Conservation (phyloP, 352 stramenopile genomes). For the Phytopythium litorale region DNA sequence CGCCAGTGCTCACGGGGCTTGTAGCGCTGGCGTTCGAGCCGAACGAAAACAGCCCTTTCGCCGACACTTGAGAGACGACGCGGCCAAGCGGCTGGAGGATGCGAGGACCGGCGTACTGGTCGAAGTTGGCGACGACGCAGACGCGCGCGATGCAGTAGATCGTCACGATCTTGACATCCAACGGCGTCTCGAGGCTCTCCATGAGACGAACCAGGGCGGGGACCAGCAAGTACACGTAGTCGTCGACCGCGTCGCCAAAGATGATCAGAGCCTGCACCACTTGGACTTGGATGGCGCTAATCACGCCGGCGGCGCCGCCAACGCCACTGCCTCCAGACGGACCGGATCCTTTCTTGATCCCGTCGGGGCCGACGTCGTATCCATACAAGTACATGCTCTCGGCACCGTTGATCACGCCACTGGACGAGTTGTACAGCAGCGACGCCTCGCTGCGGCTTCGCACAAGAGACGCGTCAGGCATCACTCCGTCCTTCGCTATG, state of each 20-base stretch:
- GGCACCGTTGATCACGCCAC: neutral
- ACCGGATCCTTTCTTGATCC: conserved; percentile 2
- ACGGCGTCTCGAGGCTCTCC: conserved; percentile 86
- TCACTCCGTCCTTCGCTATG: neutral
- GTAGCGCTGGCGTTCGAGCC: neutral
- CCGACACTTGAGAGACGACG: conserved; percentile 67
- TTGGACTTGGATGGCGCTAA: conserved; percentile 65
- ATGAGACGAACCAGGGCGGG: conserved; percentile 92
- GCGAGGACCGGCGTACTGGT: conserved; percentile 75
- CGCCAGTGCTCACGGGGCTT: neutral
- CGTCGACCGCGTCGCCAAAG: conserved; percentile 89
- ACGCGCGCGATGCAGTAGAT: conserved; percentile 68
- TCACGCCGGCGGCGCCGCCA: conserved; percentile 14
- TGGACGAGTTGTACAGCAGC: neutral
- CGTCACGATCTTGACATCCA: conserved; percentile 72
- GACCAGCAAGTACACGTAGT: conserved; percentile 94
- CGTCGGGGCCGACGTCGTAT: neutral
- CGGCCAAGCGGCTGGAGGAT: conserved; percentile 67
- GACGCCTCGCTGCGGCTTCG: conserved; percentile 4
- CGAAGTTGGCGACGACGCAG: conserved; percentile 65
- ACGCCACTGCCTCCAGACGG: conserved; percentile 10
- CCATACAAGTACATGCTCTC: conserved; percentile 7
- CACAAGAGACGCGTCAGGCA: neutral
- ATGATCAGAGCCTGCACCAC: conserved; percentile 89
- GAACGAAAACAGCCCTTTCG: conserved; percentile 67